Conservation (phyloP, 2,329 filamentous ascomycete species). For the Zymoseptoria brevis region DNA sequence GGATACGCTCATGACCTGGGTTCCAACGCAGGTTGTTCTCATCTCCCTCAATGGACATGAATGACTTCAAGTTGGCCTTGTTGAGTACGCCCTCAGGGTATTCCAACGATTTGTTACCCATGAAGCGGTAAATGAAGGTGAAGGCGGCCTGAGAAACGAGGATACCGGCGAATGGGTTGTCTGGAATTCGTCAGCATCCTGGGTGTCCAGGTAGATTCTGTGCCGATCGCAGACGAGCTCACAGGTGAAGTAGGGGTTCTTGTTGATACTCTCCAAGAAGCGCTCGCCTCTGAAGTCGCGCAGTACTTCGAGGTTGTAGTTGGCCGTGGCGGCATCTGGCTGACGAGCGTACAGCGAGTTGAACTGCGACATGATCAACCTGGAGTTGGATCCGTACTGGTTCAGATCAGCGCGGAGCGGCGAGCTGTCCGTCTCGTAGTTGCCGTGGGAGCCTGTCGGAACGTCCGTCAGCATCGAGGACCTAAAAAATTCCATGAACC, state of each 20-base stretch:
- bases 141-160: slow-evolving; percentile 25
- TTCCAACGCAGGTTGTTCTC: slow-evolving; percentile 26
- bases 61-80: slow-evolving; percentile 33
- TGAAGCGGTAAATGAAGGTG: slow-evolving; percentile 32
- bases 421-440: slow-evolving; percentile 26
- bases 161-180: slow-evolving; percentile 23
- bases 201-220: background rate
- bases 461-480: background rate
- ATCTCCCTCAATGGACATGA: slow-evolving; percentile 32
- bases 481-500: background rate
- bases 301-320: slow-evolving; percentile 28
- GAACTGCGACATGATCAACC: slow-evolving; percentile 17
- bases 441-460: background rate
- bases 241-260: slow-evolving; percentile 26
- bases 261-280: slow-evolving; percentile 24
- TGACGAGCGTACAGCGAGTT: slow-evolving; percentile 22
- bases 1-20: slow-evolving; percentile 35
- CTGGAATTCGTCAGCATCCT: background rate
- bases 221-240: background rate
- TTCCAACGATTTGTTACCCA: slow-evolving; percentile 34
- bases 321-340: slow-evolving; percentile 17
- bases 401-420: slow-evolving; percentile 28
- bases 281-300: slow-evolving; percentile 22
- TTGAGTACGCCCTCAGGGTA: slow-evolving; percentile 32
- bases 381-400: slow-evolving; percentile 19